Percentiles rank a stretch among this genome's conserved stretches.
These are phyloP conservation scores for Drechslera avenae DNA, from an alignment of 2,329 filamentous ascomycete species.

Conservation along the genomic window DNA sequence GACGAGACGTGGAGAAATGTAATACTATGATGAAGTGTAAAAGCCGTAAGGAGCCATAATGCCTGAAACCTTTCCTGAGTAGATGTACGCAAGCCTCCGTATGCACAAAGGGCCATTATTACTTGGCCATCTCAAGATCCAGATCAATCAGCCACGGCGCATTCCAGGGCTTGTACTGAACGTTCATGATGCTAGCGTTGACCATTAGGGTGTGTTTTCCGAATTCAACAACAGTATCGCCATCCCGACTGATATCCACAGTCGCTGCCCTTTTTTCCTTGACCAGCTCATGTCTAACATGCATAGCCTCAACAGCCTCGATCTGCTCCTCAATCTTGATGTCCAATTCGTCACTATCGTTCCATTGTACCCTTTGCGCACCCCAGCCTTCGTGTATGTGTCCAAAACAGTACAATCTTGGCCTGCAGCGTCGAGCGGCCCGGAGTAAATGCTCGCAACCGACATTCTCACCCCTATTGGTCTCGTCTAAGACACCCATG, in stretches of 20 bases:
- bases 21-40: too few species aligned
- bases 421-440: conserved; percentile 57
- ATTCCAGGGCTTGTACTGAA: conserved; percentile 56
- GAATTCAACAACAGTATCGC: conserved; percentile 41
- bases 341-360: conserved; percentile 27
- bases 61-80: too few species aligned
- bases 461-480: conserved; percentile 43
- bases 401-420: conserved; percentile 65
- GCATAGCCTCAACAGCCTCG: conserved; percentile 16
- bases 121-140: conserved; percentile 44
- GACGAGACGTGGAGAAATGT: too few species aligned
- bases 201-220: conserved; percentile 62
- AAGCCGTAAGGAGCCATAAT: too few species aligned
- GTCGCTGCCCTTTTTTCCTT: conserved; percentile 30
- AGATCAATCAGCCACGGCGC: conserved; percentile 63
- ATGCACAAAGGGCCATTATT: not conserved
- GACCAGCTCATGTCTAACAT: conserved; percentile 25
- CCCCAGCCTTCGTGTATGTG: conserved; percentile 64
- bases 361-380: conserved; percentile 48
- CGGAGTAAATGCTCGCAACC: conserved; percentile 62
- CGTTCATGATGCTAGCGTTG: conserved; percentile 63
- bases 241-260: conserved; percentile 40
- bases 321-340: conserved; percentile 27
- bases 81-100: too few species aligned
- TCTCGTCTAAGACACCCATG: conserved; percentile 55